phyloP scores from a whole-genome alignment of 345 rosid species.

The Eucalyptus tenuipes region DNA sequence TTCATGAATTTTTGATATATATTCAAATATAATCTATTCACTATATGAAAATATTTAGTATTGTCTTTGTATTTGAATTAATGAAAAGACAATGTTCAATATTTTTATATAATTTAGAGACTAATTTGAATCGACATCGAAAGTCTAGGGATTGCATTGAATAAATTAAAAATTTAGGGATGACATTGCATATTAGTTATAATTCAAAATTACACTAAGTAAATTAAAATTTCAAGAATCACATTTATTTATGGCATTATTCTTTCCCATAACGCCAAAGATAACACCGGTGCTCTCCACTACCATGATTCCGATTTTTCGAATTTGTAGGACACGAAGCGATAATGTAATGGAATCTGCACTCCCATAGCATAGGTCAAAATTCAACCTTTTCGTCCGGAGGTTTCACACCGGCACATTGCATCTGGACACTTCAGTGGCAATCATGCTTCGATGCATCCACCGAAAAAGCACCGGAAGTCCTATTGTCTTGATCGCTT shows the following conservation, averaged over 20 bases:
- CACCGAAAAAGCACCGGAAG: not conserved
- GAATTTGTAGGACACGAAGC: not conserved
- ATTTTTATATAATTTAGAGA: no score
- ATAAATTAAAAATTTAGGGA: fast-evolving
- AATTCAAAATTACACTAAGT: fast-evolving
- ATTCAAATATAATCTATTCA: no score
- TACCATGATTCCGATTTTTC: not conserved
- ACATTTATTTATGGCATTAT: not conserved
- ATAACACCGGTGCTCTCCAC: not conserved
- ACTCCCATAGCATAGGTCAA: not conserved
- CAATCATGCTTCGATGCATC: not conserved
- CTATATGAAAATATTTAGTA: no score
- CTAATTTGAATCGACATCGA: no score
- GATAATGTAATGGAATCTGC: not conserved
- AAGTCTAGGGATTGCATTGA: fast-evolving
- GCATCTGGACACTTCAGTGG: not conserved
- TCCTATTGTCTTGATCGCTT: not conserved
- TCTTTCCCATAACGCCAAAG: not conserved
- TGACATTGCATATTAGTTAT: fast-evolving
- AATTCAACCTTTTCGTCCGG: not conserved
- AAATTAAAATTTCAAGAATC: no score
- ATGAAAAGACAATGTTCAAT: no score
- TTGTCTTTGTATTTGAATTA: no score
- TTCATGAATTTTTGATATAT: no score
- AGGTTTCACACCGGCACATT: not conserved